Evolutionary conservation across 202 grass and related monocot species (phyloP).

Genomic region (Brachypodium distachyon): DNA sequence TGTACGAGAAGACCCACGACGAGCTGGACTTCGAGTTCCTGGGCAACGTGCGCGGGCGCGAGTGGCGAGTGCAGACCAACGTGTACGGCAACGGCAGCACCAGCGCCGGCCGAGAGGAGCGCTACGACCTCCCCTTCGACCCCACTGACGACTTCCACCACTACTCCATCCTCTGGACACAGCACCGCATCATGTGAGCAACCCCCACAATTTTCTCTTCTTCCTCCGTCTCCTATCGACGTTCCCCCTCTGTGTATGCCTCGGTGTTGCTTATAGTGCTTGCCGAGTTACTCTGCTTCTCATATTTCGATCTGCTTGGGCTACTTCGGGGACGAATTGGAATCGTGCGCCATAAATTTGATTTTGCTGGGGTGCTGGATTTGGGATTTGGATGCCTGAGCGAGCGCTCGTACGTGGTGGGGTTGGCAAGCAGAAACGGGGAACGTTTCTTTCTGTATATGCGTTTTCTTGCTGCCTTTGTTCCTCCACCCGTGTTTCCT

Average conservation of each 20-base stretch:
- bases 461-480: not conserved
- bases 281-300: not conserved
- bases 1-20: constrained; percentile 79
- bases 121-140: constrained; percentile 88
- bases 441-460: not conserved
- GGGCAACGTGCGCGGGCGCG: constrained; percentile 76
- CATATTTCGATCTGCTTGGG: not conserved
- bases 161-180: constrained; percentile 92
- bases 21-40: constrained; percentile 98
- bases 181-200: constrained; percentile 54
- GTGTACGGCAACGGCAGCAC: constrained; percentile 98
- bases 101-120: constrained; percentile 66
- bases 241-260: not conserved
- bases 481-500: too few relatives aligned
- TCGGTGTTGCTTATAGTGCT: not conserved
- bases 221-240: not conserved
- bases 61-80: constrained; percentile 96
- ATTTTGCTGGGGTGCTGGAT: not conserved
- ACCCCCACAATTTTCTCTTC: not conserved
- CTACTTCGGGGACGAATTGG: not conserved
- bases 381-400: not conserved
- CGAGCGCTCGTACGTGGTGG: not conserved
- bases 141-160: constrained; percentile 84
- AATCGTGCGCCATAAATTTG: not conserved
- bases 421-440: not conserved